Percentiles rank a stretch among this genome's conserved stretches.
Conservation (phyloP, 495 filamentous ascomycete genomes). For the Pyronema omphalodes region DNA sequence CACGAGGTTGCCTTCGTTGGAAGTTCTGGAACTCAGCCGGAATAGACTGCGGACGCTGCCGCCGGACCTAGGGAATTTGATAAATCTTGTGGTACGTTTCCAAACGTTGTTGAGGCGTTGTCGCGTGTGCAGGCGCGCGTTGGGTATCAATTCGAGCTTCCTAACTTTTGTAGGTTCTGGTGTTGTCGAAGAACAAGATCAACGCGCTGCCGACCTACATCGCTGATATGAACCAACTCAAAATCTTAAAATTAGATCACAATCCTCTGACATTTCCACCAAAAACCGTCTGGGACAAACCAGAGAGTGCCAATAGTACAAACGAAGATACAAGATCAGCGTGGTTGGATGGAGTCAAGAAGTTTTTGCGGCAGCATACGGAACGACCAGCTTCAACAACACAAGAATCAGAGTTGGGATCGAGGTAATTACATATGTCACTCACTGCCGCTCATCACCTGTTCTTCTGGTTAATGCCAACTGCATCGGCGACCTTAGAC, state of each 20-base stretch:
- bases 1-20: constrained; percentile 60
- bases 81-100: constrained; percentile 29
- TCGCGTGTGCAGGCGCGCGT: not conserved
- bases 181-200: constrained; percentile 69
- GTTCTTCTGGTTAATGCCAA: not conserved
- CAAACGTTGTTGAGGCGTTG: constrained; percentile 3
- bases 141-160: constrained; percentile 25
- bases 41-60: constrained; percentile 68
- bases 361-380: constrained; percentile 46
- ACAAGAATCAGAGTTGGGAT: constrained; percentile 41
- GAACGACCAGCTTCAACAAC: constrained; percentile 33
- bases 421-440: constrained; percentile 33
- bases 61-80: constrained; percentile 58
- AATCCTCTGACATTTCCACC: constrained; percentile 63
- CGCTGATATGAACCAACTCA: constrained; percentile 73
- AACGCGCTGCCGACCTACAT: constrained; percentile 63
- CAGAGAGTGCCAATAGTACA: not conserved
- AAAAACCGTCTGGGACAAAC: constrained; percentile 33
- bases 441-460: not conserved
- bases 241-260: constrained; percentile 69
- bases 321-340: constrained; percentile 16
- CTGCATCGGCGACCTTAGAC: not conserved
- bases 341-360: constrained; percentile 42
- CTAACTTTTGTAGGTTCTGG: constrained; percentile 46
- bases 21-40: constrained; percentile 78